phyloP scores from a whole-genome alignment of 2,329 filamentous ascomycete species.

The Diaporthe capsici region DNA sequence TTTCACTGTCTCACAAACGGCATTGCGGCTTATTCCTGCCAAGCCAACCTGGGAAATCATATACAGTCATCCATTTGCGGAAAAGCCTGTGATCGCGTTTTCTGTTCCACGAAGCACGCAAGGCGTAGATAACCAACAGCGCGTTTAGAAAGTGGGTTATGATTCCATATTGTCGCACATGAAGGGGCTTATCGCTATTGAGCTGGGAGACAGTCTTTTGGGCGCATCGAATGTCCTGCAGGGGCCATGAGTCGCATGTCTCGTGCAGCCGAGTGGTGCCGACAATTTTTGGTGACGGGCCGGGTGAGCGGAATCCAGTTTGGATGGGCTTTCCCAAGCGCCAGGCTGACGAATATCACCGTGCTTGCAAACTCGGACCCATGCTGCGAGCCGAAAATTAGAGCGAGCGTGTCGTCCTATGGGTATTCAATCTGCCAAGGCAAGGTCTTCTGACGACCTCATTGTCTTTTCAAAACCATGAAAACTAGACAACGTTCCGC shows the following conservation, averaged over 20 bases:
- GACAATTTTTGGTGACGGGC: not conserved
- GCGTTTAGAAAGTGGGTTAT: slow-evolving; percentile 20
- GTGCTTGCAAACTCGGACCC: not conserved
- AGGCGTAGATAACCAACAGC: slow-evolving; percentile 4
- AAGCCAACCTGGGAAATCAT: not conserved
- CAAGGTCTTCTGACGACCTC: not conserved
- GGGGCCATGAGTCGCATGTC: slow-evolving; percentile 22
- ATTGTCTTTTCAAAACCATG: not conserved
- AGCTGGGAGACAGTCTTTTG: not conserved
- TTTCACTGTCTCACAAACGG: not conserved
- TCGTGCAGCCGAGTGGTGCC: slow-evolving; percentile 24
- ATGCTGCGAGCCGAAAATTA: slow-evolving; percentile 5
- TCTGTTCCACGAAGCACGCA: slow-evolving; percentile 30
- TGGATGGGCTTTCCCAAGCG: not conserved
- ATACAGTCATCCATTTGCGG: not conserved
- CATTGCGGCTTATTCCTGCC: not conserved
- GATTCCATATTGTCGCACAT: slow-evolving; percentile 9
- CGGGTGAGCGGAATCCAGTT: slow-evolving; percentile 15
- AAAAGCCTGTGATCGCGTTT: slow-evolving; percentile 7
- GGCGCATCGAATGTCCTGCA: slow-evolving; percentile 6
- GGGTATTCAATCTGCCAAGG: not conserved
- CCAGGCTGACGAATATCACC: not conserved
- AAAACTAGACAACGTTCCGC: not conserved
- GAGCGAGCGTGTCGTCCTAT: not conserved
- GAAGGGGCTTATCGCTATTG: not conserved